Conservation (phyloP, 2,329 filamentous ascomycete genomes). For the Colletotrichum orbiculare region DNA sequence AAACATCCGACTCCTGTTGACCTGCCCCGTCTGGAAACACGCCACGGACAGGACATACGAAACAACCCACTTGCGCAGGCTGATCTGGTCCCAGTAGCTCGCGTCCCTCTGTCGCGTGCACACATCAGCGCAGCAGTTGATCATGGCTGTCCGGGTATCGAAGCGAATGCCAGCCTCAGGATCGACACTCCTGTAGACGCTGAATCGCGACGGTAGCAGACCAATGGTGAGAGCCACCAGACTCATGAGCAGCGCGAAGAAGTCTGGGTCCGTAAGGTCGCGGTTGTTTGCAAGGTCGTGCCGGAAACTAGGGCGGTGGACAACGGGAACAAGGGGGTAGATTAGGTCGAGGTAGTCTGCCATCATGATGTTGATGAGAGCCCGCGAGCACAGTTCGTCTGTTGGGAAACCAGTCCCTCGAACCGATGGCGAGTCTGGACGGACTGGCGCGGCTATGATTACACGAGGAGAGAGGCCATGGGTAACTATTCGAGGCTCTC, state of each 20-base stretch:
- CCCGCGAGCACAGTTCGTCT: constrained; percentile 42
- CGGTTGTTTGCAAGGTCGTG: constrained; percentile 38
- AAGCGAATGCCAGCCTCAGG: constrained; percentile 39
- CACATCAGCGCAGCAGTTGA: constrained; percentile 42
- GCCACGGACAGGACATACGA: constrained; percentile 47
- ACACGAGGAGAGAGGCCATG: constrained; percentile 12
- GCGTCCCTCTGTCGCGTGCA: constrained; percentile 39
- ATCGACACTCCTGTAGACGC: constrained; percentile 39
- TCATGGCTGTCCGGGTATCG: constrained; percentile 40
- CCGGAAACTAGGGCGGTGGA: constrained; percentile 42
- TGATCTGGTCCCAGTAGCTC: constrained; percentile 44
- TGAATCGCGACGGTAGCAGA: constrained; percentile 42
- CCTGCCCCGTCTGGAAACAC: constrained; percentile 48
- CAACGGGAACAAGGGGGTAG: constrained; percentile 42
- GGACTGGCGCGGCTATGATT: neutral
- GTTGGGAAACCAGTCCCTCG: constrained; percentile 34
- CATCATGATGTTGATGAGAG: constrained; percentile 39
- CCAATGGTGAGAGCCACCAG: constrained; percentile 41
- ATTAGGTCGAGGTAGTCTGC: constrained; percentile 42
- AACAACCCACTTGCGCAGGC: constrained; percentile 48
- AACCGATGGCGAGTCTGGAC: constrained; percentile 11
- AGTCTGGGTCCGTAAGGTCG: constrained; percentile 41
- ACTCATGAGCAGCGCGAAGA: constrained; percentile 41
- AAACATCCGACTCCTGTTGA: constrained; percentile 49
- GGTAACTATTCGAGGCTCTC: neutral